Evolutionary conservation across 768 basidiomycete genomes (phyloP), one percentile per base, ranked within the genome.

Genomic region (Lactarius akahatsu): DNA sequence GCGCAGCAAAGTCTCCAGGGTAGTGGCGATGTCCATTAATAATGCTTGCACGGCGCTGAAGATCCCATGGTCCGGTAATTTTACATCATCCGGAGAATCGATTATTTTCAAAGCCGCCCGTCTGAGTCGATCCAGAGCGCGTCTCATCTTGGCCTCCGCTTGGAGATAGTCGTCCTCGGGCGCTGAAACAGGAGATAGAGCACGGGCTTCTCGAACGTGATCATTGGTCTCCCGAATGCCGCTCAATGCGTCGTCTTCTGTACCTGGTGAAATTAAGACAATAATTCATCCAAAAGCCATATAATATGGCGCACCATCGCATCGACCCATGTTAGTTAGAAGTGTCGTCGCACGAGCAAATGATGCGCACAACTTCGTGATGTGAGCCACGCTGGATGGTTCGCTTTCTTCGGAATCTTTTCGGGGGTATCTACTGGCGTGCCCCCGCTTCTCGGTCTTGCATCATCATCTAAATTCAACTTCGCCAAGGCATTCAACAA

Each of bases 111-210:
- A 70, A 15, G 78, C 77, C n/a, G 78, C 76, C 60, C 86, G 80
- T 23, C 88, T 79, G 16, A 87, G 70, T 59, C 84, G 78, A 72
- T 90, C 89, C 13, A 91, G 67, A 0, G 86, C 83, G 30, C 88
- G 81, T 59, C 85, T 82, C 16, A 88, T 75, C 73, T 89, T 91
- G 26, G 78, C 80, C 23, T 76, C 76, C 38, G 79, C 75, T 2
- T 81, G 80, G 10, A 60, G 61, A 23, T 78, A 50, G 26, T 82
- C 80, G n/a, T 78, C 77, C 52, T 77, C 75, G 28, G 47, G 66
- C 61, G 32, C 71, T 45, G 58, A 67, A 56, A 55, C 63, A 28
- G 67, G 50, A 10, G 34, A 52, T 6, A 50, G 10, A 13, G 38
- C 36, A 3, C 45, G 40, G 13, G 47, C 56, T 41, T 61, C 57